A percentile compares a stretch with the other conserved stretches of the same genome.
These are phyloP conservation scores for Chalciporus sphaerocephalus DNA, from an alignment of 768 basidiomycete genomes.

Conservation along the genomic window DNA sequence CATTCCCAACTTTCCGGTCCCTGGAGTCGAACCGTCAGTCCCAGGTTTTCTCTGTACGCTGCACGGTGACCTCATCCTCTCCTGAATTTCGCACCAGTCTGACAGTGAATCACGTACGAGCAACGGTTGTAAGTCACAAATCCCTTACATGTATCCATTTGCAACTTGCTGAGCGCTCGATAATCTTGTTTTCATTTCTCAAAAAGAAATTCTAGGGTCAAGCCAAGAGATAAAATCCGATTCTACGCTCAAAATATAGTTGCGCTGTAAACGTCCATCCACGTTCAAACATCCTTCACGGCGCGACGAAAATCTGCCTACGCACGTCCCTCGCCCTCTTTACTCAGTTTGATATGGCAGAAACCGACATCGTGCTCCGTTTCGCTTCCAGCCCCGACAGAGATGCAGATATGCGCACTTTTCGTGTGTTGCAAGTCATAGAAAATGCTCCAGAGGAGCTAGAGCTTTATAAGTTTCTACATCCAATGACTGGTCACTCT, in stretches of 20 bases:
- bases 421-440: conserved; percentile 36
- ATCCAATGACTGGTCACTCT: conserved; percentile 41
- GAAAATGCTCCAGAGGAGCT: conserved; percentile 26
- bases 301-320: background rate
- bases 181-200: conserved; percentile 12
- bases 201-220: conserved; percentile 25
- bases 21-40: conserved; percentile 1
- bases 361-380: conserved; percentile 37
- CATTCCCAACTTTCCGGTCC: background rate
- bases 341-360: conserved; percentile 22
- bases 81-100: conserved; percentile 23
- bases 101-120: conserved; percentile 26
- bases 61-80: conserved; percentile 21
- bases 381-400: conserved; percentile 32
- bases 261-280: conserved; percentile 6
- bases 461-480: conserved; percentile 47
- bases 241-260: background rate
- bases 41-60: background rate
- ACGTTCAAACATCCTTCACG: background rate
- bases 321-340: background rate
- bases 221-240: conserved; percentile 16
- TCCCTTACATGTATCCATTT: conserved; percentile 12
- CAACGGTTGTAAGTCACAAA: conserved; percentile 10
- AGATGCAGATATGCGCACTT: conserved; percentile 40
- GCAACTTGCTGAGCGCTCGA: conserved; percentile 11